Evolutionary conservation across 2,329 filamentous ascomycete genomes (phyloP), one percentile per base, ranked within the genome.

Genomic region (Chrysosporium keratinophilum): DNA sequence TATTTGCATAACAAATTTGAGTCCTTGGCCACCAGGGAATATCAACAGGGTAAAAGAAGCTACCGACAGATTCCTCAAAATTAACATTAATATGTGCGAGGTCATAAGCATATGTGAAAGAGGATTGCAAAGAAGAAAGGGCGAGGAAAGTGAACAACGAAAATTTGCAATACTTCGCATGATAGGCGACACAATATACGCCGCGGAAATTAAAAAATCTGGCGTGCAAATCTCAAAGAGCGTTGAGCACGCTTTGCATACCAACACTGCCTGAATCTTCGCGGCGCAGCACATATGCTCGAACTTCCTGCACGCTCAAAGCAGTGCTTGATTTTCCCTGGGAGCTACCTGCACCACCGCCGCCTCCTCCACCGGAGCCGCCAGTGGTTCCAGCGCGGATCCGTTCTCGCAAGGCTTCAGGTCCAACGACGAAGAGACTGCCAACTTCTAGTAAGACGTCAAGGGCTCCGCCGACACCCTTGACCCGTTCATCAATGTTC

Each of bases 381-480:
- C 56, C 57, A 56, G 76, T 80, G 20, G 75, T 75, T 20, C 61
- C 42, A 20, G 59, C 33, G n/a, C 84, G 75, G 51, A 83, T 78
- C 62, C 85, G 78, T 70, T 90, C 86, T 48, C 81, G 76, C 56
- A 90, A 72, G 35, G 86, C 86, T 68, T 90, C 86, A 10, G 84
- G 81, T 1, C 88, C 88, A 63, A 98, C 88, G 59, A 98, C 95
- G 67, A 98, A 98, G 51, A 98, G 73, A 65, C 90, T 96, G 10
- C 90, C 91, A 55, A 98, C 88, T 74, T 98, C 93, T 23, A 88
- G 84, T 56, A 98, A 72, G 44, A 95, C 80, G 72, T 98, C 91
- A 60, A 96, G 80, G 52, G 81, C 80, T 20, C 78, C 77, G 63
- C 65, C 65, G 1, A 68, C 64, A 5, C 65, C 66, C 52, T 71